A percentile compares a stretch with the other conserved stretches of the same genome.
Evolutionary conservation across 2,329 filamentous ascomycete species (phyloP).

Genomic region (Neurospora sp.): DNA sequence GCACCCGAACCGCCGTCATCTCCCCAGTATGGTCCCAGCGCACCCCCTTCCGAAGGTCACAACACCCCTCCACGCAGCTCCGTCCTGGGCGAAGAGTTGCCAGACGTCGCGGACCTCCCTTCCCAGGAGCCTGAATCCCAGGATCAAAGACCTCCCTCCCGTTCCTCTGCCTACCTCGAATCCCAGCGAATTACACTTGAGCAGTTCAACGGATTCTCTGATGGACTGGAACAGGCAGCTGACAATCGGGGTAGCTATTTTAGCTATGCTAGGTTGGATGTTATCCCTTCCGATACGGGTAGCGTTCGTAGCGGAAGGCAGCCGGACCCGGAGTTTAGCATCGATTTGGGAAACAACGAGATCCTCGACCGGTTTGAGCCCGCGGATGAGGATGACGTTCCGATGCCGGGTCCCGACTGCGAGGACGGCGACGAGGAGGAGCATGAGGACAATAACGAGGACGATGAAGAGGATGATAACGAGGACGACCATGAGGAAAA

Average conservation of each 20-base stretch:
- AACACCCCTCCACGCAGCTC: neutral
- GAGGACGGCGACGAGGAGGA: neutral
- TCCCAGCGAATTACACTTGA: constrained; percentile 15
- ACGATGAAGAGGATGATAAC: neutral
- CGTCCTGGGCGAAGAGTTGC: neutral
- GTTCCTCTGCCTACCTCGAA: constrained; percentile 6
- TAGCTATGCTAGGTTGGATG: constrained; percentile 22
- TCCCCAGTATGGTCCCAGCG: neutral
- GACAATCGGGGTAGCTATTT: constrained; percentile 10
- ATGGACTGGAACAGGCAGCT: constrained; percentile 6
- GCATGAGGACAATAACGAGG: neutral
- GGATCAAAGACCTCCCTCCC: neutral
- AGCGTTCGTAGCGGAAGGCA: constrained; percentile 41
- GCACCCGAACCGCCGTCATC: constrained; percentile 11
- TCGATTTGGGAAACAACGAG: constrained; percentile 23
- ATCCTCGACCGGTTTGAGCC: constrained; percentile 14
- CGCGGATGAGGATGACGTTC: neutral
- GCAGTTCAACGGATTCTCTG: constrained; percentile 16
- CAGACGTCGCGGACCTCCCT: neutral
- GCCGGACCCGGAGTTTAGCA: constrained; percentile 31
- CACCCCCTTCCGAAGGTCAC: neutral
- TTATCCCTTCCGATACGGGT: constrained; percentile 27
- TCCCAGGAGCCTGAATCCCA: constrained; percentile 3
- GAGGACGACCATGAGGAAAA: neutral
- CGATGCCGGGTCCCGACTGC: neutral